phyloP scores from a whole-genome alignment of 2,329 filamentous ascomycete species.

The Zelopaecilomyces penicillatus region DNA sequence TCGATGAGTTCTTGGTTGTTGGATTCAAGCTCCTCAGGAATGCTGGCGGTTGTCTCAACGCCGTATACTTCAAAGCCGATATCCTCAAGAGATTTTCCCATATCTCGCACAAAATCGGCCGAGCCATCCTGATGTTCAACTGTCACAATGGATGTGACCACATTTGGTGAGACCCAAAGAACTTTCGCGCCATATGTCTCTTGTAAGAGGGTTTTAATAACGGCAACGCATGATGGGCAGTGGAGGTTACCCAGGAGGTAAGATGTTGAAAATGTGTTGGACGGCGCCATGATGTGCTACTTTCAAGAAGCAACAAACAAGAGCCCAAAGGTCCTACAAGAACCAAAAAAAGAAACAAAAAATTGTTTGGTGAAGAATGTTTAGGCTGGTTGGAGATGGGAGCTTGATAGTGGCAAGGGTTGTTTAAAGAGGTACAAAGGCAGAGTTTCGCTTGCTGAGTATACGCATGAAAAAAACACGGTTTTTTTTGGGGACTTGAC shows the following conservation, averaged over 20 bases:
- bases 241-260: conserved; percentile 68
- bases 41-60: conserved; percentile 30
- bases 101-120: conserved; percentile 33
- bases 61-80: conserved; percentile 52
- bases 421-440: no score
- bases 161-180: conserved; percentile 58
- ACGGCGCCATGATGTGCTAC: conserved; percentile 19
- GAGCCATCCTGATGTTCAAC: conserved; percentile 42
- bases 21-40: conserved; percentile 20
- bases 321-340: background rate
- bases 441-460: no score
- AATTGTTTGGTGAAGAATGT: no score
- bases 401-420: no score
- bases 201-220: conserved; percentile 52
- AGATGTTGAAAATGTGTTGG: conserved; percentile 41
- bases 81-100: conserved; percentile 41
- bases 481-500: no score
- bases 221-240: conserved; percentile 64
- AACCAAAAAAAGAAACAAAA: no score
- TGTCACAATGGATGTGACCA: conserved; percentile 62
- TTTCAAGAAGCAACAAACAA: background rate
- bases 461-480: no score
- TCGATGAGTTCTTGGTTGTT: conserved; percentile 14
- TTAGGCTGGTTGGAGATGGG: no score
- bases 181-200: conserved; percentile 36